Conservation (phyloP, 805 yeast genomes). For the Maudiozyma bulderi region DNA sequence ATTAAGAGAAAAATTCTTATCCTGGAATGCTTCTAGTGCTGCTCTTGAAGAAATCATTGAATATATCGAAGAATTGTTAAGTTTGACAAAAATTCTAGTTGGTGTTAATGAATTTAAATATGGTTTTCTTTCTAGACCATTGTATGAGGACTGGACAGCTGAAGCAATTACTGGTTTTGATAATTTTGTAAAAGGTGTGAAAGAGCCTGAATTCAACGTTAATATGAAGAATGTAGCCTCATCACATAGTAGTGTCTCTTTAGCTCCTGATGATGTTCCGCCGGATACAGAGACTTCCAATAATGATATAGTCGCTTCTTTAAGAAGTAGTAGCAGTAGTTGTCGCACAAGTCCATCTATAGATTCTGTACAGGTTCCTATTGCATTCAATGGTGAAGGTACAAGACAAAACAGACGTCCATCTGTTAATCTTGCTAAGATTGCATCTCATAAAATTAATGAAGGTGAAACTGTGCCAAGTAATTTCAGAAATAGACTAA, state of each 20-base stretch:
- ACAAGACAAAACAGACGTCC: constrained; percentile 6
- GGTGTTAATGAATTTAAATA: constrained; percentile 43
- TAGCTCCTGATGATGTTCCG: neutral
- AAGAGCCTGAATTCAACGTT: neutral
- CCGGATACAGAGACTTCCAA: neutral
- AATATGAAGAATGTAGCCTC: neutral
- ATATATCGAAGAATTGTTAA: constrained; percentile 38
- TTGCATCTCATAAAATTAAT: constrained; percentile 20
- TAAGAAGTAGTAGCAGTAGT: neutral
- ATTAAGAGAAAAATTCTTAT: constrained; percentile 33
- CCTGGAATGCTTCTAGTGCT: constrained; percentile 44
- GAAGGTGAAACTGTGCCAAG: constrained; percentile 17
- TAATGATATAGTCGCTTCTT: neutral
- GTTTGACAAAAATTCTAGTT: constrained; percentile 34
- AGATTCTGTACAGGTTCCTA: constrained; percentile 1
- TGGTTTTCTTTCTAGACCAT: constrained; percentile 41
- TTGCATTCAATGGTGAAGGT: constrained; percentile 7
- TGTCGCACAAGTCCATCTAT: neutral
- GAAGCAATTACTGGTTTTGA: constrained; percentile 33
- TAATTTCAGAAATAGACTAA: constrained; percentile 29
- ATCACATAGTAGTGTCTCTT: neutral
- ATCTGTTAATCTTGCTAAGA: constrained; percentile 17
- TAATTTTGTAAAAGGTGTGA: constrained; percentile 15
- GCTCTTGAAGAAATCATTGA: constrained; percentile 42
- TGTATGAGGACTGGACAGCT: constrained; percentile 35